These are phyloP conservation scores for Dipteronia dyeriana DNA, from an alignment of 345 rosid species.

Conservation along the genomic window DNA sequence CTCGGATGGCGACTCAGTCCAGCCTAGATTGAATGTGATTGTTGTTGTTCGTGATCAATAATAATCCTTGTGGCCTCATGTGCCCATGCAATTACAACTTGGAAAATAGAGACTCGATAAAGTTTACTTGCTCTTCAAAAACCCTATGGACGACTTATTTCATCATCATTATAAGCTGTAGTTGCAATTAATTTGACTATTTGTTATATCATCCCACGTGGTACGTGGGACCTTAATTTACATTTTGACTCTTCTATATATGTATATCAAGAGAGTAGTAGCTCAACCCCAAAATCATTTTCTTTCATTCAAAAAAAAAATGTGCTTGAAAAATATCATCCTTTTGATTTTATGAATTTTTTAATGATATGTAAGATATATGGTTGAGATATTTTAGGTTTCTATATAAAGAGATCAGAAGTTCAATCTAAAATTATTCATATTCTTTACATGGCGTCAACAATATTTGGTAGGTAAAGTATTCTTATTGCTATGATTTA, in stretches of 20 bases:
- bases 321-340: not conserved
- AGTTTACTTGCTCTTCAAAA: not conserved
- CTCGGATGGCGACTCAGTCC: constrained; percentile 27
- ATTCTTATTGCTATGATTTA: not conserved
- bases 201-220: constrained; percentile 8
- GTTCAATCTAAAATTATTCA: no score
- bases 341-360: not conserved
- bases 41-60: not conserved
- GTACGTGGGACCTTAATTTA: constrained; percentile 9
- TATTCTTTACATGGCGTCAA: not conserved
- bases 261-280: not conserved
- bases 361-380: not conserved
- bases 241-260: not conserved
- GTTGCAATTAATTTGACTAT: not conserved
- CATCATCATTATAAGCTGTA: not conserved
- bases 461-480: not conserved
- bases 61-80: constrained; percentile 15
- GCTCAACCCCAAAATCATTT: not conserved
- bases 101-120: not conserved
- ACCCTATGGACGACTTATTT: not conserved
- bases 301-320: not conserved
- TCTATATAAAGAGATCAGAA: no score
- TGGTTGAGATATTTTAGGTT: not conserved
- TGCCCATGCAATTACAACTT: constrained; percentile 17
- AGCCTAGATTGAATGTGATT: constrained; percentile 45